A percentile compares a stretch with the other conserved stretches of the same genome.
Evolutionary conservation across 768 basidiomycete species (phyloP).

Genomic region (Termitomyces eurrhizus): DNA sequence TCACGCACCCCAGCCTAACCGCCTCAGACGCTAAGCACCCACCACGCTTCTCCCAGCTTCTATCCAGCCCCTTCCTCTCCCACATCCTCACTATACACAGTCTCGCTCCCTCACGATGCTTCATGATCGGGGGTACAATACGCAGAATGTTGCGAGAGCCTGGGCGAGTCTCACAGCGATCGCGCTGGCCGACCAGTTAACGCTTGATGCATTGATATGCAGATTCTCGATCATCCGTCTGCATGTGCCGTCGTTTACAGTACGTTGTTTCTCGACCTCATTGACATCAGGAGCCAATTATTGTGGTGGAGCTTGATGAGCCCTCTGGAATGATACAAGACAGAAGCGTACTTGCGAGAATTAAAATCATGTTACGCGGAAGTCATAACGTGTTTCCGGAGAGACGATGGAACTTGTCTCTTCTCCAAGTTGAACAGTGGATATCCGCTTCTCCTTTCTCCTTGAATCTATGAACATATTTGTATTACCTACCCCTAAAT

Average conservation of each 20-base stretch:
- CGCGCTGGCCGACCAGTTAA: constrained; percentile 53
- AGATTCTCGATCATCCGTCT: constrained; percentile 73
- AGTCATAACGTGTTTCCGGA: constrained; percentile 25
- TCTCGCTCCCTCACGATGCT: constrained; percentile 82
- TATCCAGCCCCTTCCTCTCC: constrained; percentile 42
- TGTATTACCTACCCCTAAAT: neutral
- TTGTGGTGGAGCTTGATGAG: constrained; percentile 52
- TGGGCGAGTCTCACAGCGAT: constrained; percentile 83
- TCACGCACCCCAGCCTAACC: neutral
- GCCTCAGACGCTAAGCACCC: constrained; percentile 72
- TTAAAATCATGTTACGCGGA: constrained; percentile 39
- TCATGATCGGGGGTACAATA: constrained; percentile 84
- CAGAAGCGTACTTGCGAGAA: constrained; percentile 47
- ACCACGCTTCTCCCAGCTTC: constrained; percentile 80
- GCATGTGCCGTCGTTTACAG: constrained; percentile 76
- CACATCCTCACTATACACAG: constrained; percentile 56
- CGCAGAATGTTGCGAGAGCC: constrained; percentile 78
- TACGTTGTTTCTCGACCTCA: neutral
- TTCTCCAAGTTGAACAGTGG: neutral
- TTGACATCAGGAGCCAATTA: neutral
- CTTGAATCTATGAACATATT: neutral
- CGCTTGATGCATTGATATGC: constrained; percentile 38
- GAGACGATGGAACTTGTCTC: constrained; percentile 19
- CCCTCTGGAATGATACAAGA: constrained; percentile 72
- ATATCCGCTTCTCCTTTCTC: neutral